Conservation (phyloP, 768 basidiomycete genomes). For the Mycena chlorophos region DNA sequence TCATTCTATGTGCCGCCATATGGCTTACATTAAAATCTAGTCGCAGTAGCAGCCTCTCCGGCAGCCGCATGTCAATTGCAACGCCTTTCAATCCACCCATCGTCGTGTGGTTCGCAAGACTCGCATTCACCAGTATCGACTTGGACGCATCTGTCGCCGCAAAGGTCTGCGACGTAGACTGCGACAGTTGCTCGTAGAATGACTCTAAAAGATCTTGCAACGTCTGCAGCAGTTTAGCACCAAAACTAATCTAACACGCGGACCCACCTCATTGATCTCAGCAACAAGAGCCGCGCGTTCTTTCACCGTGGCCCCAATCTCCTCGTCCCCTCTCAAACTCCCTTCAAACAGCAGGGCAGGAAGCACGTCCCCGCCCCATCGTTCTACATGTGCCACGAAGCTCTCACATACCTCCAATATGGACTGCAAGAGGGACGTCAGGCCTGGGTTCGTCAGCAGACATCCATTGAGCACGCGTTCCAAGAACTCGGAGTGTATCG, state of each 20-base stretch:
- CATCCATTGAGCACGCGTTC: slow-evolving; percentile 79
- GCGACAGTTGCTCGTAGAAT: slow-evolving; percentile 80
- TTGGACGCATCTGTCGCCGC: slow-evolving; percentile 66
- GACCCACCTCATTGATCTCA: slow-evolving; percentile 74
- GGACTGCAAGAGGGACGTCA: slow-evolving; percentile 63
- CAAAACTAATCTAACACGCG: too few relatives aligned
- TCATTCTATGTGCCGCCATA: neutral
- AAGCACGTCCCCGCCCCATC: slow-evolving; percentile 90
- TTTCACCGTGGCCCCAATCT: slow-evolving; percentile 70
- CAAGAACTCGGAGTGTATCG: slow-evolving; percentile 79
- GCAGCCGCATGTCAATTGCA: slow-evolving; percentile 59
- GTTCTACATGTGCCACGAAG: slow-evolving; percentile 84
- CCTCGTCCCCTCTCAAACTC: slow-evolving; percentile 59
- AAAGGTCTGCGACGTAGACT: slow-evolving; percentile 73
- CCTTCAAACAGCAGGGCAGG: slow-evolving; percentile 84
- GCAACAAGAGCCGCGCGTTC: slow-evolving; percentile 68
- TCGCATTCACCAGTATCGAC: slow-evolving; percentile 63
- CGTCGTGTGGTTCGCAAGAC: slow-evolving; percentile 53
- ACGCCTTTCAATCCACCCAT: slow-evolving; percentile 50
- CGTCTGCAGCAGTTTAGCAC: slow-evolving; percentile 43
- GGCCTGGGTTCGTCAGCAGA: slow-evolving; percentile 63
- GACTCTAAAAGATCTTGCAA: slow-evolving; percentile 65
- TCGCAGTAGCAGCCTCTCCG: slow-evolving; percentile 78
- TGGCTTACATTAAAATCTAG: slow-evolving; percentile 67
- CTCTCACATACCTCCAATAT: slow-evolving; percentile 83